Conservation (phyloP, 2,329 filamentous ascomycete species). For the Clonostachys chloroleuca region DNA sequence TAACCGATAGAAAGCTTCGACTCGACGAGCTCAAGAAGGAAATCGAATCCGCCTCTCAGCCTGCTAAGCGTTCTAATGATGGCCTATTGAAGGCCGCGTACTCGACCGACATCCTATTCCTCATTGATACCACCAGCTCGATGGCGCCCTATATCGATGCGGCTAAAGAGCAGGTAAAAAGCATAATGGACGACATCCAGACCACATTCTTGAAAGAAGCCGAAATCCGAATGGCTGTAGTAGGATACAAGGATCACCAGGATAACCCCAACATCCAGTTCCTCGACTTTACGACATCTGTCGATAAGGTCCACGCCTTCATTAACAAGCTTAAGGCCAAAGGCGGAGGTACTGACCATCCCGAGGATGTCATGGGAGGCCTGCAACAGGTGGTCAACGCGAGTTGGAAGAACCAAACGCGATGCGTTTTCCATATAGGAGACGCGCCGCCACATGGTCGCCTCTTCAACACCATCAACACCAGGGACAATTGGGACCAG, state of each 20-base stretch:
- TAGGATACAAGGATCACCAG: slow-evolving; percentile 27
- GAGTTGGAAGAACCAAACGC: slow-evolving; percentile 23
- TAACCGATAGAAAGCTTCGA: not conserved
- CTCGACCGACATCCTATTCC: slow-evolving; percentile 27
- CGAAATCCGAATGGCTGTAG: slow-evolving; percentile 24
- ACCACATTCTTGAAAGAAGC: slow-evolving; percentile 22
- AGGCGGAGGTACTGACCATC: slow-evolving; percentile 18
- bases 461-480: not conserved
- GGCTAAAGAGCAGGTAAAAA: slow-evolving; percentile 24
- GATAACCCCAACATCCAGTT: not conserved
- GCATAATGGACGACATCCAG: slow-evolving; percentile 23
- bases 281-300: not conserved
- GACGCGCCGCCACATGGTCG: slow-evolving; percentile 7
- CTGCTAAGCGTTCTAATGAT: slow-evolving; percentile 1
- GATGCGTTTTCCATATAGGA: slow-evolving; percentile 11
- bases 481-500: too few species aligned
- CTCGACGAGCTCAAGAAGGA: not conserved
- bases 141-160: slow-evolving; percentile 22
- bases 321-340: not conserved
- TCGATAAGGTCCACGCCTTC: not conserved
- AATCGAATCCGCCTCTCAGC: not conserved
- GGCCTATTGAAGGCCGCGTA: slow-evolving; percentile 24
- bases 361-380: slow-evolving; percentile 29
- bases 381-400: slow-evolving; percentile 19
- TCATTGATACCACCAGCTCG: slow-evolving; percentile 27